phyloP scores from a whole-genome alignment of 805 yeast species.

The Saccharomycopsis synnaedendra region DNA sequence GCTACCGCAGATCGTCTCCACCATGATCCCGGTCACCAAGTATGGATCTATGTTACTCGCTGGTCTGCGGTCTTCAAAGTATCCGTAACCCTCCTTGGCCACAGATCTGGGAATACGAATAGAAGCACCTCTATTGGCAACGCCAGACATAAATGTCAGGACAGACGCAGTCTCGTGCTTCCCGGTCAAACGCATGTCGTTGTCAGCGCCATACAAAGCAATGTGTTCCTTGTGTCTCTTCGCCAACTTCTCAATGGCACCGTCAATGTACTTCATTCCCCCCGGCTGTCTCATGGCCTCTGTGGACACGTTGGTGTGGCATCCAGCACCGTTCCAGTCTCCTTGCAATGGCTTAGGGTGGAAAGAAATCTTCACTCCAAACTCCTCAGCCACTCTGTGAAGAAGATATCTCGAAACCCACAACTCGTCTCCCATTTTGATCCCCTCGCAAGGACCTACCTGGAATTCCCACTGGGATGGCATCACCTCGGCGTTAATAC shows the following conservation, averaged over 20 bases:
- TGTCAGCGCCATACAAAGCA: constrained; percentile 90
- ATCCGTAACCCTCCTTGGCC: constrained; percentile 95
- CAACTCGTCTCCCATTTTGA: constrained; percentile 93
- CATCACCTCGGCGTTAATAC: constrained; percentile 99
- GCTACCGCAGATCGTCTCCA: constrained; percentile 92
- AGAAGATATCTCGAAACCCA: constrained; percentile 93
- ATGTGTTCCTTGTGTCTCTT: constrained; percentile 96
- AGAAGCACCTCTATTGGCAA: constrained; percentile 99
- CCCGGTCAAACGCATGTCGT: constrained; percentile 93
- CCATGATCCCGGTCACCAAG: constrained; percentile 96
- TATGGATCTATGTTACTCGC: constrained; percentile 99
- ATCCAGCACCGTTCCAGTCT: constrained; percentile 99
- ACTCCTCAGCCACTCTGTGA: constrained; percentile 95
- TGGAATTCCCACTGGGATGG: constrained; percentile 99
- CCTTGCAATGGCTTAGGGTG: constrained; percentile 99
- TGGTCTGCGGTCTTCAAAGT: constrained; percentile 99
- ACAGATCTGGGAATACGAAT: constrained; percentile 98
- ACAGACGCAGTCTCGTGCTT: constrained; percentile 96
- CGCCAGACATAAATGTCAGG: constrained; percentile 89
- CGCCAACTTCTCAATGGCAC: constrained; percentile 85
- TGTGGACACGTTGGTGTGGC: constrained; percentile 98
- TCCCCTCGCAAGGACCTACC: constrained; percentile 97
- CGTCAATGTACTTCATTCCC: constrained; percentile 92
- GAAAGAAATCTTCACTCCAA: constrained; percentile 96
- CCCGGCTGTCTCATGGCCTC: constrained; percentile 85